Percentiles rank a stretch among this genome's conserved stretches.
Evolutionary conservation across 805 yeast species (phyloP).

Genomic region (Lipomyces starkeyi): DNA sequence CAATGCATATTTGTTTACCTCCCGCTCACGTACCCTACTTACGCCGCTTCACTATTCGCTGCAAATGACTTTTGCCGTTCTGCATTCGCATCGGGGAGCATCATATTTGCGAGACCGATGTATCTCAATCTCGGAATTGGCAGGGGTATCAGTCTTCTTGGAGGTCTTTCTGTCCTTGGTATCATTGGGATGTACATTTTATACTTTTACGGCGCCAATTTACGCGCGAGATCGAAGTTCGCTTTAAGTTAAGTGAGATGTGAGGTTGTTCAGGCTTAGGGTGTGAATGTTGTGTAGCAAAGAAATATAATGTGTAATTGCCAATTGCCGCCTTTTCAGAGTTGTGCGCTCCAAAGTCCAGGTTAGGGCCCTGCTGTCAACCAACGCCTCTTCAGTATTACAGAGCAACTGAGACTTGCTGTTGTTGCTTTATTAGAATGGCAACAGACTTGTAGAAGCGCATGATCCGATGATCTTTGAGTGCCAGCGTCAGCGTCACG

Average conservation of each 20-base stretch:
- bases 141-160: constrained; percentile 46
- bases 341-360: too few relatives aligned
- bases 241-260: neutral
- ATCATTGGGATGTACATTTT: constrained; percentile 40
- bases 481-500: too few relatives aligned
- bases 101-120: constrained; percentile 67
- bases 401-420: too few relatives aligned
- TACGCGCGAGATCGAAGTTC: constrained; percentile 13
- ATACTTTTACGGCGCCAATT: constrained; percentile 2
- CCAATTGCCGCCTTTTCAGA: neutral
- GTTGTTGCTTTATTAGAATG: too few relatives aligned
- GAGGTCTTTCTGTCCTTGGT: constrained; percentile 50
- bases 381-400: too few relatives aligned
- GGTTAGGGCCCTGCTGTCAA: too few relatives aligned
- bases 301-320: neutral
- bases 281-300: neutral
- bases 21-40: constrained; percentile 55
- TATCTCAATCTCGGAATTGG: constrained; percentile 60
- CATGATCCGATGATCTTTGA: too few relatives aligned
- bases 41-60: constrained; percentile 64
- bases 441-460: too few relatives aligned
- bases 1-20: constrained; percentile 60
- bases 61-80: constrained; percentile 60
- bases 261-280: neutral
- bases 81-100: constrained; percentile 62